Evolutionary conservation across 2,329 filamentous ascomycete species (phyloP).

Genomic region (Sporothrix curviconia): DNA sequence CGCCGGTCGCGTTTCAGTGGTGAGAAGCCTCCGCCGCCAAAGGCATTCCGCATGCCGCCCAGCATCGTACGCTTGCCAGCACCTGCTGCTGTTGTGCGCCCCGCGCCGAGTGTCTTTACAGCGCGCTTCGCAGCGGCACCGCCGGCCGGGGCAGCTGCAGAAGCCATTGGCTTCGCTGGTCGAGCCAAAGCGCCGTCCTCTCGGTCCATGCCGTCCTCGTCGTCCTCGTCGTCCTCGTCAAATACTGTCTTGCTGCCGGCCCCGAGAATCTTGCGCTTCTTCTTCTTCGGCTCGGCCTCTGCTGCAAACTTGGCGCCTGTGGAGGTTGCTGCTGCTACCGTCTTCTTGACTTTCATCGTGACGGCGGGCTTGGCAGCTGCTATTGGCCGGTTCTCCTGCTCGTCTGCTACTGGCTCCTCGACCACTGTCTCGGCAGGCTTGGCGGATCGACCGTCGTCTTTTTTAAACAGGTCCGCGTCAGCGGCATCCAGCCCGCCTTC

Average conservation of each 20-base stretch:
- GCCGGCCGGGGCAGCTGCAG: slow-evolving; percentile 30
- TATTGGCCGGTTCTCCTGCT: slow-evolving; percentile 28
- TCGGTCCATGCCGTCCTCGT: slow-evolving; percentile 35
- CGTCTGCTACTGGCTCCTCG: slow-evolving; percentile 21
- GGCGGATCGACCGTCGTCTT: slow-evolving; percentile 25
- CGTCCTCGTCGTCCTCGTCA: slow-evolving; percentile 62
- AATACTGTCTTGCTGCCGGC: slow-evolving; percentile 60
- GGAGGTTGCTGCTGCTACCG: slow-evolving; percentile 10
- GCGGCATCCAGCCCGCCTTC: slow-evolving; percentile 19
- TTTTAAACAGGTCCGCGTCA: slow-evolving; percentile 29
- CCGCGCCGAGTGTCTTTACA: slow-evolving; percentile 18
- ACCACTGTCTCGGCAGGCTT: slow-evolving; percentile 17
- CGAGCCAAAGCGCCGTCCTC: slow-evolving; percentile 1
- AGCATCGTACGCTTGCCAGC: slow-evolving; percentile 25
- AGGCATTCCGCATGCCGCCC: slow-evolving; percentile 37
- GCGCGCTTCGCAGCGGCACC: slow-evolving; percentile 20
- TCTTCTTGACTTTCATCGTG: slow-evolving; percentile 15
- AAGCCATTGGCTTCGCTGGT: not conserved
- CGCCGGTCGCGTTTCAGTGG: slow-evolving; percentile 65
- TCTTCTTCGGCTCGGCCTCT: slow-evolving; percentile 47
- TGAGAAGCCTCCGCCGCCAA: slow-evolving; percentile 50
- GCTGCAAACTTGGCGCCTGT: not conserved
- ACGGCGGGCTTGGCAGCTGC: slow-evolving; percentile 18
- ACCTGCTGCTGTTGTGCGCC: slow-evolving; percentile 23
- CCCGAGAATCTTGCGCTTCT: slow-evolving; percentile 67